phyloP scores from a whole-genome alignment of 2,329 filamentous ascomycete genomes.

The Incumbomyces delicatus region DNA sequence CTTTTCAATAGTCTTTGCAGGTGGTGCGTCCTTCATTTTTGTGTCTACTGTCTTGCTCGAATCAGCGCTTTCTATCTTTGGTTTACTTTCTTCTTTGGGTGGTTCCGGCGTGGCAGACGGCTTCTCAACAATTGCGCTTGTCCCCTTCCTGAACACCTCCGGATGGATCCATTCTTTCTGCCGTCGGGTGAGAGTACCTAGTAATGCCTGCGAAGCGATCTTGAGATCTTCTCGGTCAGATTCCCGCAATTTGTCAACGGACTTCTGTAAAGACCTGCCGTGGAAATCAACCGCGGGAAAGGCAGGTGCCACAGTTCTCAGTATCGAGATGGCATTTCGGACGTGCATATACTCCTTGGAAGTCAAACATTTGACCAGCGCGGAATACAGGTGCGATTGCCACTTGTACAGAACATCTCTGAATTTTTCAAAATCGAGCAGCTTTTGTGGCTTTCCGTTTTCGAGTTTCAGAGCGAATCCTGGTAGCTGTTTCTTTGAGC shows the following conservation, averaged over 20 bases:
- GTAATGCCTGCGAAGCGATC: constrained; percentile 40
- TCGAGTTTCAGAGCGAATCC: constrained; percentile 72
- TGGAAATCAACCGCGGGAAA: constrained; percentile 90
- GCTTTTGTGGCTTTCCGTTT: constrained; percentile 58
- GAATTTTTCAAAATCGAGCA: constrained; percentile 78
- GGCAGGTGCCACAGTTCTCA: constrained; percentile 68
- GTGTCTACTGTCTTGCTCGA: constrained; percentile 36
- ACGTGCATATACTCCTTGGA: constrained; percentile 95
- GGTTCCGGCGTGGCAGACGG: constrained; percentile 6
- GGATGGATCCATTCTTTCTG: constrained; percentile 42
- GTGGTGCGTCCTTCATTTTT: constrained; percentile 11
- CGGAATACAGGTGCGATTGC: constrained; percentile 72
- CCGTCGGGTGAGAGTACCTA: constrained; percentile 38
- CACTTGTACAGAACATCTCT: constrained; percentile 77
- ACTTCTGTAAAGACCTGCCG: constrained; percentile 43
- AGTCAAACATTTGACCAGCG: constrained; percentile 71
- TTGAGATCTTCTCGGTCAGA: constrained; percentile 41
- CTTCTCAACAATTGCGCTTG: constrained; percentile 11
- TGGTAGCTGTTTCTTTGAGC: constrained; percentile 53
- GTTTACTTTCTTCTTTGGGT: constrained; percentile 17
- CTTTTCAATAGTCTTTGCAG: constrained; percentile 5
- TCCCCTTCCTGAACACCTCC: constrained; percentile 32
- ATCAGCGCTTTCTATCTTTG: constrained; percentile 31
- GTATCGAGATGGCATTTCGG: constrained; percentile 81
- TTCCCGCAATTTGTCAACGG: constrained; percentile 34